These are phyloP conservation scores for Luffa aegyptiaca DNA, from an alignment of 306 rosid species.

Conservation along the genomic window DNA sequence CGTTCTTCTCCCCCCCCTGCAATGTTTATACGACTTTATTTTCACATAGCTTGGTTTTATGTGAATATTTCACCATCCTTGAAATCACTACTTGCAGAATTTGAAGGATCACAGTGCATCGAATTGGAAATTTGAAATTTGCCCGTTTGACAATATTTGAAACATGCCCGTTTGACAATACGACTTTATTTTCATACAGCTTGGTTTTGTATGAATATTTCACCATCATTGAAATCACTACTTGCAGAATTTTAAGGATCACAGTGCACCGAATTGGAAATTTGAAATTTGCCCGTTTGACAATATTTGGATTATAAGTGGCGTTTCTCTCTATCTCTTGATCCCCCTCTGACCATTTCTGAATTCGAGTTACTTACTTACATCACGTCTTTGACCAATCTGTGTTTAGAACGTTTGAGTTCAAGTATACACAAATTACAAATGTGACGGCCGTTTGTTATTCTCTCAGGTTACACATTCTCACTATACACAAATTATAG, in stretches of 20 bases:
- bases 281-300: background rate
- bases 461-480: conserved; percentile 49
- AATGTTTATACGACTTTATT: background rate
- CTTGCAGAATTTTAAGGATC: background rate
- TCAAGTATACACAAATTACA: background rate
- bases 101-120: background rate
- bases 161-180: too few species aligned
- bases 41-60: background rate
- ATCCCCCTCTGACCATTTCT: background rate
- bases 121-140: background rate
- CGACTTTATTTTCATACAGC: background rate
- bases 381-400: background rate
- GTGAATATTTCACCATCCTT: background rate
- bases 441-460: background rate
- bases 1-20: background rate
- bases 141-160: background rate
- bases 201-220: background rate
- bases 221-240: background rate
- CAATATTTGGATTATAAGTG: background rate
- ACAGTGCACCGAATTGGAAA: background rate
- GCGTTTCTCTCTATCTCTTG: background rate
- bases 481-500: conserved; percentile 63
- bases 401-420: background rate
- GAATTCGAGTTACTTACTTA: background rate
- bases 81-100: background rate